phyloP scores from a whole-genome alignment of 2,329 filamentous ascomycete species.

The Colletotrichum sp. region DNA sequence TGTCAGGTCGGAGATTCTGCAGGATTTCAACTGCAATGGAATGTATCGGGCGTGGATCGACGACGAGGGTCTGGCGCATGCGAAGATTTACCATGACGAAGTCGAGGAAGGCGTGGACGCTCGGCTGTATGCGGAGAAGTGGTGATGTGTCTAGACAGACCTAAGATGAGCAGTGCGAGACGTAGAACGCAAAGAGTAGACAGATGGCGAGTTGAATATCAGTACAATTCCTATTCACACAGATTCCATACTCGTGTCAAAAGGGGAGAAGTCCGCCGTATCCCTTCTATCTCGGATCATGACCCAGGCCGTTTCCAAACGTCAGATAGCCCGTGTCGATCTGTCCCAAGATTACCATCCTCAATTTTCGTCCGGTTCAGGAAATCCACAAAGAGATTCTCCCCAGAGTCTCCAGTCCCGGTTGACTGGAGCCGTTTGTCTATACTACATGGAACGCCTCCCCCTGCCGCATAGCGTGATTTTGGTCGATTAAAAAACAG shows the following conservation, averaged over 20 bases:
- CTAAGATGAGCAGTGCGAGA: not conserved
- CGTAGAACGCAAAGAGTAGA: not conserved
- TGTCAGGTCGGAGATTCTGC: conserved; percentile 61
- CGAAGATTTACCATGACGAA: conserved; percentile 58
- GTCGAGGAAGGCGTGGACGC: conserved; percentile 18
- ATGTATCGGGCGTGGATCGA: conserved; percentile 86
- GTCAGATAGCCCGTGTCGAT: not conserved
- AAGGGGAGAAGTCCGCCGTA: not conserved
- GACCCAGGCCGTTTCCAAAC: not conserved
- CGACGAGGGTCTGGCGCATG: conserved; percentile 59
- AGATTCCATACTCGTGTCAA: not conserved
- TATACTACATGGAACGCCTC: conserved; percentile 23
- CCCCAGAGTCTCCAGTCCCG: not conserved
- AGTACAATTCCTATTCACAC: conserved; percentile 20
- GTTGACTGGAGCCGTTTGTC: not conserved
- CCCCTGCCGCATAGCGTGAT: not conserved
- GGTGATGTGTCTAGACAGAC: not conserved
- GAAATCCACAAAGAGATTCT: not conserved
- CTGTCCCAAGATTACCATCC: not conserved
- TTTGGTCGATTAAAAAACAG: not conserved
- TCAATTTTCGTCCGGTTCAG: not conserved
- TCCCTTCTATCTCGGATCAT: not conserved
- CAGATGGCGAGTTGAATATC: not conserved
- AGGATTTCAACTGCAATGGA: conserved; percentile 84
- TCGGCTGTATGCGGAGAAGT: not conserved